A percentile compares a stretch with the other conserved stretches of the same genome.
Evolutionary conservation across 179 eudicot species (phyloP).

Genomic region (Spinacia oleracea): DNA sequence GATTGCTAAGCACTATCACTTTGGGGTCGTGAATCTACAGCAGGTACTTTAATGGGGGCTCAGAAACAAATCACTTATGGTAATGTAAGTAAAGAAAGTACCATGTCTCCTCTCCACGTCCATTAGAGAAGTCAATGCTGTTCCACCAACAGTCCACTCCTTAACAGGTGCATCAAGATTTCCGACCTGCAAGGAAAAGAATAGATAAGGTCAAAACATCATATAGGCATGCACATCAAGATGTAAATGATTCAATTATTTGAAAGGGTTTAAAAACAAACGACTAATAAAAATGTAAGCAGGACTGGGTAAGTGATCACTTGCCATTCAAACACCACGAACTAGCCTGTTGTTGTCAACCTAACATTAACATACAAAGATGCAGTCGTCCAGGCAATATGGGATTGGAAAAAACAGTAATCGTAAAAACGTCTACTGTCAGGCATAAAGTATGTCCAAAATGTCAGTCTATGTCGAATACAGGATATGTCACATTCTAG

Average conservation of each 20-base stretch:
- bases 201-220: neutral
- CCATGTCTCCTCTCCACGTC: slow-evolving; percentile 99
- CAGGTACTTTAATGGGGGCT: neutral
- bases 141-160: slow-evolving; percentile 99
- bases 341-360: neutral
- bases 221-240: neutral
- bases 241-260: neutral
- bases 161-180: slow-evolving; percentile 93
- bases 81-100: slow-evolving; percentile 24
- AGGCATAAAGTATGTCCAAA: too few species aligned
- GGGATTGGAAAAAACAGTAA: too few species aligned
- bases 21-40: neutral
- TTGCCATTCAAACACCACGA: neutral
- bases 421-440: too few species aligned
- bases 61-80: neutral
- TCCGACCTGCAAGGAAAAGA: slow-evolving; percentile 57
- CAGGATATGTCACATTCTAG: too few species aligned
- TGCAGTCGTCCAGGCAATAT: too few species aligned
- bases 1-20: neutral
- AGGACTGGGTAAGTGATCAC: neutral
- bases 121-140: slow-evolving; percentile 92
- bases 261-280: neutral
- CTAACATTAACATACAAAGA: too few species aligned
- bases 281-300: neutral
- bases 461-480: too few species aligned